A percentile compares a stretch with the other conserved stretches of the same genome.
phyloP scores from a whole-genome alignment of 345 rosid genomes.

The Lepidium aucheri region DNA sequence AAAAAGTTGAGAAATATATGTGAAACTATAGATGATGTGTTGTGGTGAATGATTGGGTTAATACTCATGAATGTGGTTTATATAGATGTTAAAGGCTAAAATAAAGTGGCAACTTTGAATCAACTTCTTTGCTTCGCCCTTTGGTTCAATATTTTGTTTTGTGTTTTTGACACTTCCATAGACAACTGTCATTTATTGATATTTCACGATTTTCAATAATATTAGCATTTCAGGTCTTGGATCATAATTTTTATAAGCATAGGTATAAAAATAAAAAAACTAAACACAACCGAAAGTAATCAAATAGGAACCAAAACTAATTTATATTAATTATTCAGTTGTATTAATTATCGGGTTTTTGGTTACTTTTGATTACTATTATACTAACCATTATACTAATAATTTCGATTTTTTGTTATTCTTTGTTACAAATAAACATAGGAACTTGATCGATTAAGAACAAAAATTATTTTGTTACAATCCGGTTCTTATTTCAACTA shows the following conservation, averaged over 20 bases:
- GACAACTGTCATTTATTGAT: neutral
- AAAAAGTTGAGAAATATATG: neutral
- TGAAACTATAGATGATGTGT: constrained; percentile 1
- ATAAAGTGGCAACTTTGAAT: constrained; percentile 30
- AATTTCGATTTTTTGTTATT: too few species aligned
- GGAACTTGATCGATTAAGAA: too few species aligned
- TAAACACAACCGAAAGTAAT: too few species aligned
- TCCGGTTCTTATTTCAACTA: too few species aligned
- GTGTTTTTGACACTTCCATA: constrained; percentile 22
- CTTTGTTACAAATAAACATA: too few species aligned
- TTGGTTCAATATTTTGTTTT: constrained; percentile 32
- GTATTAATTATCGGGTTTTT: too few species aligned
- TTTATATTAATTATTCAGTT: too few species aligned
- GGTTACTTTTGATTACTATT: too few species aligned
- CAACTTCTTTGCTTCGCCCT: constrained; percentile 65
- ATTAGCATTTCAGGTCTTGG: neutral
- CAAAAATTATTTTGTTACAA: too few species aligned
- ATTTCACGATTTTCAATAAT: neutral
- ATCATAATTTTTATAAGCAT: neutral
- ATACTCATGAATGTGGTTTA: neutral
- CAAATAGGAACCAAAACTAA: too few species aligned
- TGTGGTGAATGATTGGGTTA: constrained; percentile 8
- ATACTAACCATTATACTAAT: too few species aligned
- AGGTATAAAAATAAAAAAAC: too few species aligned
- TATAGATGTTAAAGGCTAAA: neutral